Base-by-base conservation (phyloP, 73 alveolate species). In the Paramecium octaurelia region DNA sequence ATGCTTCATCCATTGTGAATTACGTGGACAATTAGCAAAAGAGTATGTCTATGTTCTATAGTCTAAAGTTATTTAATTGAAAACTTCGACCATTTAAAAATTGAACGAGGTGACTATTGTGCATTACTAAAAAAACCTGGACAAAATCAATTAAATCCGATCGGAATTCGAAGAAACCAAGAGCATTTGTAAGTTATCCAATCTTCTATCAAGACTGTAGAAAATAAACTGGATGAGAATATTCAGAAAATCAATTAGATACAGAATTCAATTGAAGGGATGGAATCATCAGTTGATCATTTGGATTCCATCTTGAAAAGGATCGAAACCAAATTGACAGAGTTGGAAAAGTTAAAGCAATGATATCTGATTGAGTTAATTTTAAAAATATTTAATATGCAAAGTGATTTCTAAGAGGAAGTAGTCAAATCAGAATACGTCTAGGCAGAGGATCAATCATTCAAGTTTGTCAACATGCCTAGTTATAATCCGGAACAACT, bases 201-300 rank as follows among this genome's bases (percentile, higher is more conserved):
- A 43, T 44, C 12, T 44, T 80, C 12, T 44, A 54, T 54, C 14
- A 54, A 54, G 69, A 54, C 11, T 54, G 27, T 54, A 54, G 91
- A 80, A 23, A 23, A 42, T 27, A 43, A 80, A 80, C 23, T 80
- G 14, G 91, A 80, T 80, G 91, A 80, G 23, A 40, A 80, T 46
- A 80, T 80, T 14, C 6, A 46, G 27, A 80, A 48, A 46, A 80
- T 80, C 8, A 80, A 80, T 80, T 20, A 42, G 6, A 80, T 80
- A 43, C 5, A 27, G n/a, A 80, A 80, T 80, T 24, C 70, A 0
- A 80, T 80, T 20, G 91, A 80, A 44, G 91, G 91, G 4, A 80
- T 80, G 91, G 91, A 80, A 80, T 80, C 91, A 44, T 42, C 91
- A 10, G 91, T 80, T 8, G 91, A 80, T 46, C 73, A 80, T 46